Conservation (phyloP, 2,329 filamentous ascomycete genomes). For the Talaromyces sp. region DNA sequence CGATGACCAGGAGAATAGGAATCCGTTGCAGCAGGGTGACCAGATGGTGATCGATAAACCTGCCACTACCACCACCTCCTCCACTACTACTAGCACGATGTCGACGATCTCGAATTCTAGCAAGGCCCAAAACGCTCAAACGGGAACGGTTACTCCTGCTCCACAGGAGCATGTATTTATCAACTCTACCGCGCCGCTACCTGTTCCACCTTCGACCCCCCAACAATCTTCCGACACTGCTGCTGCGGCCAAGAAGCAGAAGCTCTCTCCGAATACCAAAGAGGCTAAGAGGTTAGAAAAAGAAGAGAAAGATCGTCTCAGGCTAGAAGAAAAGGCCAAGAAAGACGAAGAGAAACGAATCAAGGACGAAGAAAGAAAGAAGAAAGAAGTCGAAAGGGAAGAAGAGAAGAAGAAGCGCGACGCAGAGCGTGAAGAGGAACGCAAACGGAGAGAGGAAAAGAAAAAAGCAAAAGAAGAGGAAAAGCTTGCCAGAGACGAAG, state of each 20-base stretch:
- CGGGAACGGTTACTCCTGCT: no score
- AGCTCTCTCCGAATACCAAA: slow-evolving; percentile 7
- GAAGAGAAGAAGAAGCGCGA: slow-evolving; percentile 43
- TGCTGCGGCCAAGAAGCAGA: slow-evolving; percentile 3
- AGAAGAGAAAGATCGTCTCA: slow-evolving; percentile 28
- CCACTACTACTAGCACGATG: neutral
- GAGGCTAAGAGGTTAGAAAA: slow-evolving; percentile 10
- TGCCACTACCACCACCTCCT: neutral
- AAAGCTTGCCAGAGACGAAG: slow-evolving; percentile 35
- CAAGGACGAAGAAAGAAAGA: slow-evolving; percentile 28
- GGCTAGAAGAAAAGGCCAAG: slow-evolving; percentile 28
- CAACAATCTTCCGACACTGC: neutral
- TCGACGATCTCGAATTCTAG: neutral
- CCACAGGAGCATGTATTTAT: no score
- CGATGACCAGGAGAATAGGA: slow-evolving; percentile 7
- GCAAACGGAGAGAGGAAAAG: slow-evolving; percentile 41
- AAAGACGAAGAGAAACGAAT: slow-evolving; percentile 29
- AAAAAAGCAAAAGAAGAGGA: slow-evolving; percentile 41
- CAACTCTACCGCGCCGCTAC: neutral
- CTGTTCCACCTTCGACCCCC: neutral
- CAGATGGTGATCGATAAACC: slow-evolving; percentile 5
- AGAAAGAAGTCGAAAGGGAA: slow-evolving; percentile 29
- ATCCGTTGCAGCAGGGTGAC: neutral
- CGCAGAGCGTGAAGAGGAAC: slow-evolving; percentile 44
- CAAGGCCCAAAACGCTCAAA: neutral